These are phyloP conservation scores for Coemansia sp. DNA, from an alignment of 192 early-diverging fungal species.

Conservation along the genomic window DNA sequence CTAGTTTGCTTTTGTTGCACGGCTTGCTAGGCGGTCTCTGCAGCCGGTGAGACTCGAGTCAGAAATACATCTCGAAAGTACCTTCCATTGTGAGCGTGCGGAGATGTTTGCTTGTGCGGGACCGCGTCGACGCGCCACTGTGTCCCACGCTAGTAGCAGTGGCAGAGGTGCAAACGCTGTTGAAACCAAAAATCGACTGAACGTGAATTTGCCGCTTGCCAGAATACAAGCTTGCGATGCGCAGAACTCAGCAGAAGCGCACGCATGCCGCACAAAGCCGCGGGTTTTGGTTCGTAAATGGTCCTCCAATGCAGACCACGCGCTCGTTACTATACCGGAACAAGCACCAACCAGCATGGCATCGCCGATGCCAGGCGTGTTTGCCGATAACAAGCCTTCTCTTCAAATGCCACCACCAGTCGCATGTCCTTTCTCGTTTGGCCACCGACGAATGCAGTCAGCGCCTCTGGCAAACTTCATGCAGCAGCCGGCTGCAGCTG, in stretches of 20 bases:
- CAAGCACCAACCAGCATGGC: neutral
- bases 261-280: neutral
- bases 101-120: neutral
- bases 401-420: neutral
- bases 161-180: neutral
- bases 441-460: conserved; percentile 14
- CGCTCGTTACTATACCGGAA: neutral
- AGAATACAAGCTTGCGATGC: neutral
- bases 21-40: too few relatives aligned
- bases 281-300: conserved; percentile 1
- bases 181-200: neutral
- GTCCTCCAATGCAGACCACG: neutral
- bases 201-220: neutral
- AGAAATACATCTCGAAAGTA: too few relatives aligned
- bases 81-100: too few relatives aligned
- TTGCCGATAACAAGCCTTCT: neutral
- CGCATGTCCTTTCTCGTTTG: neutral
- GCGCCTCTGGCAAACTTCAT: conserved; percentile 2
- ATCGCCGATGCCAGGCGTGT: neutral
- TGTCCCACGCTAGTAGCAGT: neutral
- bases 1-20: neutral
- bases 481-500: neutral
- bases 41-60: too few relatives aligned
- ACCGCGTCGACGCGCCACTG: conserved; percentile 1
- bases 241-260: neutral